These are phyloP conservation scores for Coniosporium apollinis DNA, from an alignment of 495 filamentous ascomycete species.

Conservation along the genomic window DNA sequence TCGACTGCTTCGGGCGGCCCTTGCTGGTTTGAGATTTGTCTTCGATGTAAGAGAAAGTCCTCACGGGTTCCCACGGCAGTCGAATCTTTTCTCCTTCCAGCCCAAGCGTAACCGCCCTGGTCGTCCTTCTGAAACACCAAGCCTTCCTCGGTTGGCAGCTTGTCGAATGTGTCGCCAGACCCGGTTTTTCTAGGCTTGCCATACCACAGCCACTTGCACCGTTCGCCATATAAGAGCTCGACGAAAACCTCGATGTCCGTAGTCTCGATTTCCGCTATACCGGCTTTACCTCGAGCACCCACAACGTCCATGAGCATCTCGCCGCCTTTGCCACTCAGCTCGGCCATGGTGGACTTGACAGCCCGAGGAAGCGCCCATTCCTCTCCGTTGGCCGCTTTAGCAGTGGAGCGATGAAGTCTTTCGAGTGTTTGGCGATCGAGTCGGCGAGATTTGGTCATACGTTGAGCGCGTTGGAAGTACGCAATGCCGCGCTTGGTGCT, in stretches of 20 bases:
- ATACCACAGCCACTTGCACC: constrained; percentile 84
- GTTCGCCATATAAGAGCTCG: constrained; percentile 56
- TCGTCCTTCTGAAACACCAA: constrained; percentile 53
- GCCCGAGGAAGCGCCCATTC: constrained; percentile 71
- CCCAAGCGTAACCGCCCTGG: constrained; percentile 47
- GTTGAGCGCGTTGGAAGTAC: constrained; percentile 78
- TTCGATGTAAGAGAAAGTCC: too few species aligned
- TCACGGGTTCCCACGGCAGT: too few species aligned
- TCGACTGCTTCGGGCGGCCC: constrained; percentile 33
- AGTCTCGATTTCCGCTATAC: constrained; percentile 84
- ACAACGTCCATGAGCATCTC: constrained; percentile 35
- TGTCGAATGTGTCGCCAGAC: constrained; percentile 31
- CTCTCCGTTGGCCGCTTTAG: constrained; percentile 73
- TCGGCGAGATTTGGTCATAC: constrained; percentile 56
- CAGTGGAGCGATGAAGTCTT: constrained; percentile 61
- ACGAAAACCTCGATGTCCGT: constrained; percentile 73
- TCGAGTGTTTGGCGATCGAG: constrained; percentile 73
- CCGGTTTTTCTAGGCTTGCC: constrained; percentile 58
- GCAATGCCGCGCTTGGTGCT: constrained; percentile 67
- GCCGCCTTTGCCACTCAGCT: constrained; percentile 86
- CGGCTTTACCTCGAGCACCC: constrained; percentile 30
- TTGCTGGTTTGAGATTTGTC: constrained; percentile 25
- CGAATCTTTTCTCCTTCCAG: constrained; percentile 34
- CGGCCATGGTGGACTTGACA: constrained; percentile 86
- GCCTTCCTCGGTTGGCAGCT: constrained; percentile 31